Conservation (phyloP, 352 stramenopile species). For the Hyaloperonospora arabidopsidis region DNA sequence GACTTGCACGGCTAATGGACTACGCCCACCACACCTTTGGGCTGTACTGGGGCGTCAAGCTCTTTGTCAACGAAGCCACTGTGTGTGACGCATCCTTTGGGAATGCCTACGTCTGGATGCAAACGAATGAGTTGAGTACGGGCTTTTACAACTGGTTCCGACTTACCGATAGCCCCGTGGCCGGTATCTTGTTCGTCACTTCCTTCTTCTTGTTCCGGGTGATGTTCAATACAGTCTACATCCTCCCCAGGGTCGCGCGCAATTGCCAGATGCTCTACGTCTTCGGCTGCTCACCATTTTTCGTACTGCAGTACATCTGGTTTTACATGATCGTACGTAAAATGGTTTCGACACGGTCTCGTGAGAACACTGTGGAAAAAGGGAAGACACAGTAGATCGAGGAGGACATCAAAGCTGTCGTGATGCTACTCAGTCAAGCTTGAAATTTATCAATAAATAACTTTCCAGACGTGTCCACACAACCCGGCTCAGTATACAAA, state of each 20-base stretch:
- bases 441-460: too few relatives aligned
- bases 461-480: too few relatives aligned
- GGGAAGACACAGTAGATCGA: too few relatives aligned
- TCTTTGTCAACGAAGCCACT: constrained; percentile 51
- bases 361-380: background rate
- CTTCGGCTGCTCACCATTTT: constrained; percentile 50
- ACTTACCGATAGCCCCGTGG: constrained; percentile 48
- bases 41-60: constrained; percentile 51
- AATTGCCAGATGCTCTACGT: constrained; percentile 53
- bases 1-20: constrained; percentile 55
- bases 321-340: constrained; percentile 69
- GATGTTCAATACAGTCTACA: constrained; percentile 58
- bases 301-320: constrained; percentile 67
- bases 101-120: constrained; percentile 78
- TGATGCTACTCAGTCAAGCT: too few relatives aligned
- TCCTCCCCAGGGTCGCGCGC: constrained; percentile 38
- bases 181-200: constrained; percentile 44
- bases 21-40: constrained; percentile 64
- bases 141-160: constrained; percentile 79
- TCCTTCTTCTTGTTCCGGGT: constrained; percentile 69
- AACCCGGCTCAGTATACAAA: too few relatives aligned
- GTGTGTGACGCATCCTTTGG: constrained; percentile 44
- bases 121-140: constrained; percentile 77
- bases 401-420: too few relatives aligned
- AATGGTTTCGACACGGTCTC: constrained; percentile 16